Percentiles rank a stretch among this genome's conserved stretches.
These are phyloP conservation scores for Ascocoryne sarcoides DNA, from an alignment of 2,329 filamentous ascomycete species.

Conservation along the genomic window DNA sequence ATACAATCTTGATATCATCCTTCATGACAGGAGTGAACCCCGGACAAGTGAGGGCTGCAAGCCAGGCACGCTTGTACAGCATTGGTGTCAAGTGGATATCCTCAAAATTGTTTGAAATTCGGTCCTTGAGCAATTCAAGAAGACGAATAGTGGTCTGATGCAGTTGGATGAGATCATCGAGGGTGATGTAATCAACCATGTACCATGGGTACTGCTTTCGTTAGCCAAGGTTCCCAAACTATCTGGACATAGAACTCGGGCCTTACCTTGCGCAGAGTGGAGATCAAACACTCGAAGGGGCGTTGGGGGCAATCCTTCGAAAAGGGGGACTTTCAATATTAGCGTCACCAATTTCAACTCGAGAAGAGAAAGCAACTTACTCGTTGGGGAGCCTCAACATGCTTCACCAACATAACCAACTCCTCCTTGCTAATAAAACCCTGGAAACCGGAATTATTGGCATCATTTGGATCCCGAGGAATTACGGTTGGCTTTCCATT, in stretches of 20 bases:
- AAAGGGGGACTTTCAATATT: slow-evolving; percentile 43
- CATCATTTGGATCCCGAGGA: slow-evolving; percentile 29
- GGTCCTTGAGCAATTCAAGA: slow-evolving; percentile 36
- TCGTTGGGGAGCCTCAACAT: slow-evolving; percentile 52
- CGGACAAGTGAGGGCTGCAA: slow-evolving; percentile 45
- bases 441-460: slow-evolving; percentile 44
- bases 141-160: slow-evolving; percentile 43
- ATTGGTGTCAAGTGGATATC: slow-evolving; percentile 40
- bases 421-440: slow-evolving; percentile 55
- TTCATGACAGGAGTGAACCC: slow-evolving; percentile 56
- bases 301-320: slow-evolving; percentile 53
- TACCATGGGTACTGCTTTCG: slow-evolving; percentile 49
- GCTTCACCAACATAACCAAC: slow-evolving; percentile 54
- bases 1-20: slow-evolving; percentile 44
- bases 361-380: slow-evolving; percentile 44
- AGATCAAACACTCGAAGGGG: slow-evolving; percentile 57
- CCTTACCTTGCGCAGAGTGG: slow-evolving; percentile 35
- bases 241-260: slow-evolving; percentile 22
- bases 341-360: slow-evolving; percentile 3
- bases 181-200: slow-evolving; percentile 45
- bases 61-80: slow-evolving; percentile 44
- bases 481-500: slow-evolving; percentile 36
- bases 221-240: slow-evolving; percentile 7
- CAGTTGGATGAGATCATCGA: slow-evolving; percentile 45
- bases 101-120: slow-evolving; percentile 34